A percentile compares a stretch with the other conserved stretches of the same genome.
These are phyloP conservation scores for Haemoproteus tartakovskyi DNA, from an alignment of 169 alveolate genomes.

Conservation along the genomic window DNA sequence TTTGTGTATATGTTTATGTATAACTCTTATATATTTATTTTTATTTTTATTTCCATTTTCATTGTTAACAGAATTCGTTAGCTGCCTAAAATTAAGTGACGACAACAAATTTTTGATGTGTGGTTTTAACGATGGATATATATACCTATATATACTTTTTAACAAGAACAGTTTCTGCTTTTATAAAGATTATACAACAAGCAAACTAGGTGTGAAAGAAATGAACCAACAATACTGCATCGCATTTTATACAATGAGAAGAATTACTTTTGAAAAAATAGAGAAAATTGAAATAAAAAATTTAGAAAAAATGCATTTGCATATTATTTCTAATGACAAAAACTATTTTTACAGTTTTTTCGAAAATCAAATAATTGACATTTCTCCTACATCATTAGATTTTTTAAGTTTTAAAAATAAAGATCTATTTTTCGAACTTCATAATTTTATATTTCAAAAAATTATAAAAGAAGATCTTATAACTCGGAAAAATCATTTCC, in stretches of 20 bases:
- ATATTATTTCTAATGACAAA: background rate
- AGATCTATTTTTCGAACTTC: too few relatives aligned
- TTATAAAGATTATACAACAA: background rate
- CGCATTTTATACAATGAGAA: background rate
- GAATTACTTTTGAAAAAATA: background rate
- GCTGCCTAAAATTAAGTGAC: background rate
- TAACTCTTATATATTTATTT: too few relatives aligned
- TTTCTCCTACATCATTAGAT: background rate
- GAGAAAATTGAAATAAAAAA: background rate
- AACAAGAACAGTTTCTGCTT: background rate
- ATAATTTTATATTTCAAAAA: too few relatives aligned
- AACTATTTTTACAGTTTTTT: background rate
- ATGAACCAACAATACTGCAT: constrained; percentile 1
- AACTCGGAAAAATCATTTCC: too few relatives aligned
- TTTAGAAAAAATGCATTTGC: background rate
- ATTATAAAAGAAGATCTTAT: too few relatives aligned
- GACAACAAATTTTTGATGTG: constrained; percentile 1
- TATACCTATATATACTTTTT: background rate
- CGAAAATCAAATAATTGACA: background rate
- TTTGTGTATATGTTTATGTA: too few relatives aligned
- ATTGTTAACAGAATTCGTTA: background rate
- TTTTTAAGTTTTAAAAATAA: too few relatives aligned
- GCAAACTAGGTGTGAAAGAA: background rate
- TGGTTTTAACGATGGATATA: background rate
- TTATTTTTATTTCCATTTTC: background rate